phyloP scores from a whole-genome alignment of 2,329 filamentous ascomycete genomes.

The Colletotrichum costaricense region DNA sequence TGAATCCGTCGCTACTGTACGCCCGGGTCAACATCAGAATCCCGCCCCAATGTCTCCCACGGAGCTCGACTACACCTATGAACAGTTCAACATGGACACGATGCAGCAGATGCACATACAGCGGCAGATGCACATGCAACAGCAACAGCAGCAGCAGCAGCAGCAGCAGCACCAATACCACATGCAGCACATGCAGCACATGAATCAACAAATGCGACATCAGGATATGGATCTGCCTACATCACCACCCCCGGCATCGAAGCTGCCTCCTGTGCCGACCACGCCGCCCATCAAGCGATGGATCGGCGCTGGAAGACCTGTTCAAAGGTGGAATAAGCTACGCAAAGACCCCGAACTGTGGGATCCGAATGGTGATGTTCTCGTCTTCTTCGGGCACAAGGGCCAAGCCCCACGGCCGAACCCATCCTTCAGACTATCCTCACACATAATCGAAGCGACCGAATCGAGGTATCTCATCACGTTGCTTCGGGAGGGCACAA shows the following conservation, averaged over 20 bases:
- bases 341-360: conserved; percentile 70
- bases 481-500: conserved; percentile 63
- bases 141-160: conserved; percentile 23
- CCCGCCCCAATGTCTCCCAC: conserved; percentile 9
- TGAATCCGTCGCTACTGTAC: conserved; percentile 51
- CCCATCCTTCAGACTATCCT: conserved; percentile 68
- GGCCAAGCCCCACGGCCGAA: conserved; percentile 56
- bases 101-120: conserved; percentile 31
- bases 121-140: conserved; percentile 21
- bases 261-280: conserved; percentile 40
- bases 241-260: conserved; percentile 37
- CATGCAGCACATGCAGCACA: conserved; percentile 7
- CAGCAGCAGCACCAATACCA: background rate
- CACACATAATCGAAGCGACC: conserved; percentile 68
- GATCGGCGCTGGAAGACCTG: conserved; percentile 60
- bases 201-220: conserved; percentile 27
- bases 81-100: conserved; percentile 29
- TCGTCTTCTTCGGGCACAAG: conserved; percentile 65
- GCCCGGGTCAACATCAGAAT: conserved; percentile 38
- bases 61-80: conserved; percentile 36
- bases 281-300: conserved; percentile 62
- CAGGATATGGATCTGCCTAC: conserved; percentile 31
- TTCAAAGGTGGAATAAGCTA: conserved; percentile 67
- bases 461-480: conserved; percentile 65
- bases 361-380: conserved; percentile 70